Evolutionary conservation across 2,329 filamentous ascomycete genomes (phyloP).

Genomic region (Aspergillus clavatus): DNA sequence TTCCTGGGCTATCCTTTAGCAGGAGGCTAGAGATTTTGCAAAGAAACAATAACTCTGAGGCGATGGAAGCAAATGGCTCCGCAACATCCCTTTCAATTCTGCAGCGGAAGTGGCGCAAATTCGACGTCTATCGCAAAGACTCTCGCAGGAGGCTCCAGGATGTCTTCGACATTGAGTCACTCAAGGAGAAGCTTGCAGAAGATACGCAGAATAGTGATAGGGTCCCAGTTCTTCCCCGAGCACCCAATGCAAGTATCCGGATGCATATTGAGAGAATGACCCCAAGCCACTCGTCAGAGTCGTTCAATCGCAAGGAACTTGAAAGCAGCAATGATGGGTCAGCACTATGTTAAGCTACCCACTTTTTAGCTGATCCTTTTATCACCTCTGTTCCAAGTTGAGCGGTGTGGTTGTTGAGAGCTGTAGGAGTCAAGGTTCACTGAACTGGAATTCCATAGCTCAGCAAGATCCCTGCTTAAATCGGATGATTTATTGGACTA

Average conservation of each 20-base stretch:
- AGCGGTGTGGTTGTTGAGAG: neutral
- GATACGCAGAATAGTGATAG: constrained; percentile 1
- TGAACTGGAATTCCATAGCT: neutral
- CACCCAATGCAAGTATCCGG: constrained; percentile 15
- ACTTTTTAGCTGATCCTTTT: too few relatives aligned
- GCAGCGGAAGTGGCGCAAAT: constrained; percentile 8
- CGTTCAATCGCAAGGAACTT: neutral
- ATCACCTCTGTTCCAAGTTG: neutral
- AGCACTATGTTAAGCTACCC: too few relatives aligned
- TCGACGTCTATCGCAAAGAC: constrained; percentile 8
- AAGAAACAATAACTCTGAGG: neutral
- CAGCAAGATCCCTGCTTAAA: neutral
- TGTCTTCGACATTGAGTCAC: constrained; percentile 18
- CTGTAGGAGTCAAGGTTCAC: neutral
- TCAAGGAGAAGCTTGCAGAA: neutral
- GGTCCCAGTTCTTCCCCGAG: constrained; percentile 20
- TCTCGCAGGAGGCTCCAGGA: constrained; percentile 16
- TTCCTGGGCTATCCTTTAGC: neutral
- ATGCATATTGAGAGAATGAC: neutral
- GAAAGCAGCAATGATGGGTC: neutral
- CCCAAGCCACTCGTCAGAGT: neutral
- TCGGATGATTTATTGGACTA: too few relatives aligned
- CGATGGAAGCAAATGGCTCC: neutral
- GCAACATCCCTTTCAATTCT: constrained; percentile 3
- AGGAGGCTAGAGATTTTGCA: neutral